Conservation (phyloP, 306 rosid genomes). For the Cicer judaicum region DNA sequence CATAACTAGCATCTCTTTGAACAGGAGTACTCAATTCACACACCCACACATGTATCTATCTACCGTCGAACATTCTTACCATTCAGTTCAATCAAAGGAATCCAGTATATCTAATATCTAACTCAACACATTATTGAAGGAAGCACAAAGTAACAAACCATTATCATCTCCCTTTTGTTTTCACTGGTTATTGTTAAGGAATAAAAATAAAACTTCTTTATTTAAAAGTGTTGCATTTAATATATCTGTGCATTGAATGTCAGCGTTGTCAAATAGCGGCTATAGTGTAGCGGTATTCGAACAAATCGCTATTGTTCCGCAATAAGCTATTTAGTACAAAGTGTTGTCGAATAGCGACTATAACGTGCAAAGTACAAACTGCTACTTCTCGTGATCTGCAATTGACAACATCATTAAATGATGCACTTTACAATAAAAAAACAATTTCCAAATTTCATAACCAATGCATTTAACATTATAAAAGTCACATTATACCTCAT, state of each 20-base stretch:
- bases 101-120: not conserved
- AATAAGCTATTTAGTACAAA: too few species aligned
- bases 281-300: too few species aligned
- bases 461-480: not conserved
- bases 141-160: slow-evolving; percentile 12
- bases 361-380: too few species aligned
- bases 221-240: not conserved
- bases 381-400: too few species aligned
- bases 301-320: too few species aligned
- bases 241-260: not conserved
- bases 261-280: too few species aligned
- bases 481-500: not conserved
- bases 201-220: not conserved
- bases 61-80: too few species aligned
- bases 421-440: not conserved
- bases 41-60: not conserved
- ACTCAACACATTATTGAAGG: slow-evolving; percentile 1
- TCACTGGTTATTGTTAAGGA: not conserved
- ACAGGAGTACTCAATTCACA: slow-evolving; percentile 40
- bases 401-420: not conserved
- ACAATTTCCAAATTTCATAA: not conserved
- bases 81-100: too few species aligned
- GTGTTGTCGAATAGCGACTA: too few species aligned
- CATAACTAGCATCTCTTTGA: slow-evolving; percentile 55
- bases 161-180: slow-evolving; percentile 12